These are phyloP conservation scores for Leccinum pallidistipes DNA, from an alignment of 1,284 basidiomycete genomes.

Conservation along the genomic window DNA sequence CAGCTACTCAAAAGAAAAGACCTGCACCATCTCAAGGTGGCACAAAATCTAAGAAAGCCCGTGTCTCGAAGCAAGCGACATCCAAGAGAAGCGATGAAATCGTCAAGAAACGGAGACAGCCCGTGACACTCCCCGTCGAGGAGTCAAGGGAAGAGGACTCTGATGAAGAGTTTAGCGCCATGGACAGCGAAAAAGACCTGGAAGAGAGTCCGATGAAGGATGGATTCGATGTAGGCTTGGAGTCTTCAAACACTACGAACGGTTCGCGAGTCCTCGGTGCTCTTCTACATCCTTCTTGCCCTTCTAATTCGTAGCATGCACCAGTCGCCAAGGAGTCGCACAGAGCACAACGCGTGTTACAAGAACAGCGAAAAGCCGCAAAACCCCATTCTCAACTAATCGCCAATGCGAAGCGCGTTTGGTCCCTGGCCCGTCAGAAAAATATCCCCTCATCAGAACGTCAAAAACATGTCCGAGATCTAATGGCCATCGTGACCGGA, in stretches of 20 bases:
- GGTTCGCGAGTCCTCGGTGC: conserved; percentile 39
- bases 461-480: conserved; percentile 65
- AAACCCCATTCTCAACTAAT: conserved; percentile 80
- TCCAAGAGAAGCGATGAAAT: conserved; percentile 30
- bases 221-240: conserved; percentile 19
- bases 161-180: conserved; percentile 32
- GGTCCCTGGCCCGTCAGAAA: conserved; percentile 80
- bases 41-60: conserved; percentile 53
- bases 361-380: conserved; percentile 66
- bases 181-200: conserved; percentile 28
- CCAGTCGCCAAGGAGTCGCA: conserved; percentile 64
- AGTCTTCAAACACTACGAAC: conserved; percentile 49
- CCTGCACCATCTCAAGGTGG: conserved; percentile 45
- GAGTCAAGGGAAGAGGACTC: conserved; percentile 36
- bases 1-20: conserved; percentile 47
- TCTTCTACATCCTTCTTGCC: not conserved
- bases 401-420: conserved; percentile 72
- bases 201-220: conserved; percentile 21
- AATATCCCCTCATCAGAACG: conserved; percentile 72
- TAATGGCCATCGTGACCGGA: conserved; percentile 76
- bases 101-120: conserved; percentile 51
- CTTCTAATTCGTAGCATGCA: conserved; percentile 8
- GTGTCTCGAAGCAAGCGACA: conserved; percentile 32
- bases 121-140: conserved; percentile 45
- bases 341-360: conserved; percentile 61